Base-by-base conservation (phyloP, 1,284 basidiomycete genomes). In the Trametes polyzona region DNA sequence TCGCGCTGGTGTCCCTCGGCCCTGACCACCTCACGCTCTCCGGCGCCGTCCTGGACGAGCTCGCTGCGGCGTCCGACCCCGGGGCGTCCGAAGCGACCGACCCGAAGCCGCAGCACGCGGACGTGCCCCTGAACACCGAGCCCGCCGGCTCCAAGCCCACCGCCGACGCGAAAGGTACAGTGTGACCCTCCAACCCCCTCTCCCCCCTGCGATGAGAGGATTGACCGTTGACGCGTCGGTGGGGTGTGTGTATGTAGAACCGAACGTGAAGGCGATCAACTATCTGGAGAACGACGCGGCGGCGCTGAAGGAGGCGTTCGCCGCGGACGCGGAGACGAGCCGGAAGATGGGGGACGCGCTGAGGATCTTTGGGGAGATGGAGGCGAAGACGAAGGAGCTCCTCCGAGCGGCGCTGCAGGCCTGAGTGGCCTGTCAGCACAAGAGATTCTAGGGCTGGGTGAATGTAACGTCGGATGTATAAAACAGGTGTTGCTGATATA, bases 1-100 rank as follows among this genome's bases (percentile, higher is more conserved):
- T 80, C 17, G 78, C 76, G 10, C 68, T 83, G 10, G 74, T 70
- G 1, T 73, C 75, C 32, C 69, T 82, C 10, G 58, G 68, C 12
- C 78, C 79, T 1, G 66, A 81, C 61, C 79, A 81, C 57, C 66
- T 83, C 42, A 83, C 81, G 1, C 68, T 82, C 23, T 77, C 79
- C 2, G 76, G 71, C 8, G 58, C 65, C 16, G 68, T 82, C n/a
- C 73, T 83, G 17, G 75, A 78, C 53, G 66, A 76, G 55, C 73
- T 82, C 29, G 73, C 75, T 0, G 61, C 68, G 16, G 52, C 59
- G 17, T 35, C 61, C 35, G 50, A 55, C 16, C 29, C 59, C 7
- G 54, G 51, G 11, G 29, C 32, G 8, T 32, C 26, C 3, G 36
- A 33, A 23, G 40, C 47, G 4, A 29, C 27, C 7, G 26, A 29